Base-by-base conservation (phyloP, 345 rosid species). In the Gossypium raimondii region DNA sequence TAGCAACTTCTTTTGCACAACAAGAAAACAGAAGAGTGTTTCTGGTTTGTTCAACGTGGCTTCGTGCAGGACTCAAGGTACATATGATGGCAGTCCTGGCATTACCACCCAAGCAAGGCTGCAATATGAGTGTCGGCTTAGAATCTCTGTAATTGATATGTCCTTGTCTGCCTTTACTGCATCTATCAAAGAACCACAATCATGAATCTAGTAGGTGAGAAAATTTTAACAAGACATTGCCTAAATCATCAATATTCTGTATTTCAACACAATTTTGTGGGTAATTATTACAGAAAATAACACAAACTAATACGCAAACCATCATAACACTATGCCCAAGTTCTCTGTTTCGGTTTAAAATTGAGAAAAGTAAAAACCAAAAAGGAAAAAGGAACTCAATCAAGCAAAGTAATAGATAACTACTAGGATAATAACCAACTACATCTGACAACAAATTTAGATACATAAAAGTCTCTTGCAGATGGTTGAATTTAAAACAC, bases 1-100 rank as follows among this genome's bases (percentile, higher is more conserved):
- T 95, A 63, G 91, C 89, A 62, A 95, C 97, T 87, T 95, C 99
- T 79, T 93, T 95, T 44, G 99, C 99, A 80, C 97, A 91, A 69
- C 98, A 89, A 70, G 99, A 98, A 85, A 95, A 95, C 83, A 95
- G 75, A 67, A 95, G 94, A 13, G 99, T 95, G 82, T 93, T 95
- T 85, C 99, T 87, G 24, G 99, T 89, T 86, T 94, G 98, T 86
- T 94, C 98, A 68, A 92, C 98, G 79, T 94, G 98, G 82, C 95
- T 86, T 41, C 97, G 86, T 17, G 98, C 98, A 75, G 98, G 98
- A 80, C 98, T 94, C 84, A 94, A 81, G 70, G 98, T 94, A 86
- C 98, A 94, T 44, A 94, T 86, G 67, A 94, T 89, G 78, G 97
- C 98, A 58, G 97, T 94, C 85, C 97, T 89, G 57, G 98, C 97